Percentiles rank a stretch among this genome's conserved stretches.
Evolutionary conservation across 805 yeast species (phyloP).

Genomic region (baker's yeast (Saccharomyces cerevisiae)): DNA sequence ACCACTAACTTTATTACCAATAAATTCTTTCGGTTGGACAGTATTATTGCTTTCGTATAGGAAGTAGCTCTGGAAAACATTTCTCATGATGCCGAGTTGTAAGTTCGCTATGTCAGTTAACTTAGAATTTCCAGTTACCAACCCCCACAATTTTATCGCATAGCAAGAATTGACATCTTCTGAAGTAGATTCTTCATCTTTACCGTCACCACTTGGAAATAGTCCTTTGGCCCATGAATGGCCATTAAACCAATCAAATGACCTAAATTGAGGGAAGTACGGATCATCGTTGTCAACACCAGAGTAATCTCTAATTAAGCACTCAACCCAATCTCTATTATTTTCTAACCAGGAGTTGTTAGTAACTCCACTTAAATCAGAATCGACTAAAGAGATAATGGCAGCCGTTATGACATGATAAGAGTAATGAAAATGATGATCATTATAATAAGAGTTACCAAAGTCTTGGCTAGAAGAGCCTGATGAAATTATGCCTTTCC

Average conservation of each 20-base stretch:
- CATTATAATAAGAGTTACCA: conserved; percentile 64
- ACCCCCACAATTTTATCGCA: conserved; percentile 60
- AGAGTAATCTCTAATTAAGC: conserved; percentile 59
- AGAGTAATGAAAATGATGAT: conserved; percentile 72
- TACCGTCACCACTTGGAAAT: conserved; percentile 64
- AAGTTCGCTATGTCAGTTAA: conserved; percentile 50
- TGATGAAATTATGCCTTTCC: conserved; percentile 71
- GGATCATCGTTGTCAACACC: conserved; percentile 47
- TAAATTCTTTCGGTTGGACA: conserved; percentile 47
- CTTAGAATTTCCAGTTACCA: conserved; percentile 42
- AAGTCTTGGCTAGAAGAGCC: conserved; percentile 57
- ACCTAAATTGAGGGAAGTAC: conserved; percentile 57
- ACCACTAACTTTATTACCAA: conserved; percentile 62
- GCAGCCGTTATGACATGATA: conserved; percentile 69
- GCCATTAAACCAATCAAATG: conserved; percentile 70
- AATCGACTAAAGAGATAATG: conserved; percentile 49
- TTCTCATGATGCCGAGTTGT: conserved; percentile 50
- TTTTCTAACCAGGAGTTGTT: conserved; percentile 39
- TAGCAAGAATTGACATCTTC: conserved; percentile 69
- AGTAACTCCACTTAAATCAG: conserved; percentile 18
- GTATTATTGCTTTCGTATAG: conserved; percentile 45
- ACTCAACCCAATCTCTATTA: conserved; percentile 44
- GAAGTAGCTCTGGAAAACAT: conserved; percentile 49
- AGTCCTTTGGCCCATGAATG: conserved; percentile 77
- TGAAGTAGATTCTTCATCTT: conserved; percentile 65